Evolutionary conservation across 2,329 filamentous ascomycete species (phyloP).

Genomic region (Cladosporium sp.): DNA sequence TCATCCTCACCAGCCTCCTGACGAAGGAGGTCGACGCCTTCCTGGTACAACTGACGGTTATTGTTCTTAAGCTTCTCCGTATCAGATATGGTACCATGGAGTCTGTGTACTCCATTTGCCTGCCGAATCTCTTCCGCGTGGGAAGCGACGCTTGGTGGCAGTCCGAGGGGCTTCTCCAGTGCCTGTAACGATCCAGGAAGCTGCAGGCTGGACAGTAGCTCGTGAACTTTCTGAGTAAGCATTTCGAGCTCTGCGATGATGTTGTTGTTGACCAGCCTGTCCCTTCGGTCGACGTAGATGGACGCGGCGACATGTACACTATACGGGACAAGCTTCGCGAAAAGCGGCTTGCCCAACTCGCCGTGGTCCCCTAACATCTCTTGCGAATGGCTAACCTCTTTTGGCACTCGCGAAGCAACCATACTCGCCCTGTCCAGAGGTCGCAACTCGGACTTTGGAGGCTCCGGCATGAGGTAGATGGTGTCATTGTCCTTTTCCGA

Average conservation of each 20-base stretch:
- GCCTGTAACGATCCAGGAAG: constrained; percentile 90
- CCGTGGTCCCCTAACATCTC: constrained; percentile 68
- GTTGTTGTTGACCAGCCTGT: constrained; percentile 81
- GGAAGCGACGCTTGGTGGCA: constrained; percentile 77
- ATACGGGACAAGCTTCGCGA: constrained; percentile 88
- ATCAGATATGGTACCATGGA: constrained; percentile 76
- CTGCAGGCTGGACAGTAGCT: constrained; percentile 72
- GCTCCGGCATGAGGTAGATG: constrained; percentile 82
- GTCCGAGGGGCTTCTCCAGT: constrained; percentile 83
- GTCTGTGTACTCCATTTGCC: constrained; percentile 71
- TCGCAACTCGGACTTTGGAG: constrained; percentile 81
- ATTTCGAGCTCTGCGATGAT: constrained; percentile 79
- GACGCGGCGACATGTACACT: constrained; percentile 91
- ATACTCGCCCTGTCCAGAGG: constrained; percentile 81
- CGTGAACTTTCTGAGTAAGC: constrained; percentile 73
- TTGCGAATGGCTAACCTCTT: constrained; percentile 73
- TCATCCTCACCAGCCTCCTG: constrained; percentile 82
- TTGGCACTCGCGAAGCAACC: constrained; percentile 72
- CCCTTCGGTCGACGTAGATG: constrained; percentile 87
- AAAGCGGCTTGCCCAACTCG: constrained; percentile 77
- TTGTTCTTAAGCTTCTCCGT: constrained; percentile 82
- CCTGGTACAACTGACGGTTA: constrained; percentile 71
- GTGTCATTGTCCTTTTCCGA: constrained; percentile 95
- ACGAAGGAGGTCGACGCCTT: constrained; percentile 70
- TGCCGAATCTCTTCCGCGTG: constrained; percentile 93